These are phyloP conservation scores for Ophiostoma himal-ulmi DNA, from an alignment of 2,329 filamentous ascomycete genomes.

Conservation along the genomic window DNA sequence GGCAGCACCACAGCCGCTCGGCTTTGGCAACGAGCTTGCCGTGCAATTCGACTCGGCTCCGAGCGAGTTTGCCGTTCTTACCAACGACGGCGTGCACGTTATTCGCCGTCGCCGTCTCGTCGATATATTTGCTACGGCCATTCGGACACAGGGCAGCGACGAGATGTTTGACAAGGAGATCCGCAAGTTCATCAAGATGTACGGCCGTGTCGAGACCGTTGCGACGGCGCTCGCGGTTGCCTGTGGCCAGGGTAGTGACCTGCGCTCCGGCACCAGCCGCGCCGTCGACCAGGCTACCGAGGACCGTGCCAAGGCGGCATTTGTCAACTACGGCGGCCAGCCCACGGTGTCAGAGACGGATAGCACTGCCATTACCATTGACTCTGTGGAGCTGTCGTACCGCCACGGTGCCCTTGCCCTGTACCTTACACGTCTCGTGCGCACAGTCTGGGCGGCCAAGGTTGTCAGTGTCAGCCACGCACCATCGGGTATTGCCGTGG, in stretches of 20 bases:
- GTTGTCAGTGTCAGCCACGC: conserved; percentile 71
- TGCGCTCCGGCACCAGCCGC: conserved; percentile 63
- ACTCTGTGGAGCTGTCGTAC: conserved; percentile 80
- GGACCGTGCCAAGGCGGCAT: conserved; percentile 76
- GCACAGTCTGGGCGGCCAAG: conserved; percentile 77
- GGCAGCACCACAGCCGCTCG: conserved; percentile 60
- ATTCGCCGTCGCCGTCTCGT: conserved; percentile 78
- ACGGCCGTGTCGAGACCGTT: conserved; percentile 82
- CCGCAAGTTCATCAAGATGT: conserved; percentile 75
- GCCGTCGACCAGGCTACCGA: conserved; percentile 80
- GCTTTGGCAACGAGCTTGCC: conserved; percentile 91
- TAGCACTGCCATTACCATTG: conserved; percentile 66
- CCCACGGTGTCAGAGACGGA: conserved; percentile 73
- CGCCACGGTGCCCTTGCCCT: conserved; percentile 82
- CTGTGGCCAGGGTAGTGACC: conserved; percentile 83
- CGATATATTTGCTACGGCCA: conserved; percentile 81
- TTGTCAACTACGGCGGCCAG: conserved; percentile 88
- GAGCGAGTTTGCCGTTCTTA: conserved; percentile 83
- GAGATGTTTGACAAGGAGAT: conserved; percentile 78
- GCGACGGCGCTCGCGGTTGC: conserved; percentile 90
- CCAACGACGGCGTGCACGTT: conserved; percentile 83
- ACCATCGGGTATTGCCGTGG: conserved; percentile 56
- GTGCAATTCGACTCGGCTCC: conserved; percentile 86
- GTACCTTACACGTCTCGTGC: conserved; percentile 81
- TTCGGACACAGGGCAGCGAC: conserved; percentile 65